Evolutionary conservation across 495 filamentous ascomycete genomes (phyloP), one percentile per base, ranked within the genome.

Genomic region (Xanthoparmelia taractica): DNA sequence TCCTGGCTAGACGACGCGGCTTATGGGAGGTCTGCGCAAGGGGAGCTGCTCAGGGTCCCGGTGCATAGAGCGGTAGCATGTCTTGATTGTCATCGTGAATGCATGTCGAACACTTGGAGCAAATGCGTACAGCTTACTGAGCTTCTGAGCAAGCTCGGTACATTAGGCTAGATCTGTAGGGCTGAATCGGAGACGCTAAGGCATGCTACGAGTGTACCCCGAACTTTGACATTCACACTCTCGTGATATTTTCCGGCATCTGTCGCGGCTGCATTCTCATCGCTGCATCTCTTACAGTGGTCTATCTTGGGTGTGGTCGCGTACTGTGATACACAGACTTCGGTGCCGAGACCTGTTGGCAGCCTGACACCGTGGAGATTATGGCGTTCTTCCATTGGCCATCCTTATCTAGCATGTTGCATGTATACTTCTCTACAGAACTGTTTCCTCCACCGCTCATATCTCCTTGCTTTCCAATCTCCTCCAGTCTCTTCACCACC

Each of bases 1-100:
- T 97, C 58, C 57, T 70, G 50, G 63, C 38, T 45, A 41, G 29
- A 57, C 27, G 17, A 13, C 15, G 45, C 20, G 52, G 29, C 3
- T 47, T 55, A 41, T 11, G 11, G 58, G 25, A 37, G 25, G 43
- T 38, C 12, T 36, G 57, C 47, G 34, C 48, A 38, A 2, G 25
- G 40, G 40, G 37, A 55, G 58, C 57, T 59, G 58, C 36, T 18
- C 4, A 10, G 8, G n/a, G 2, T n/a, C 4, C 8, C 43, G 47
- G 58, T 43, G 37, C 33, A 18, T 15, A 43, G 60, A 43, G 34
- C n/a, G 33, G 45, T 31, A 65, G 57, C 57, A 59, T 60, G 37
- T 38, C 23, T 45, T n/a, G 20, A n/a, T 38, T 8, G 36, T 65
- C 45, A 56, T 34, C 25, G 20, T 40, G 34, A 12, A 31, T 25